Percentiles rank a stretch among this genome's conserved stretches.
Conservation (phyloP, 192 early-diverging fungal species). For the Anaeromyces robustus region DNA sequence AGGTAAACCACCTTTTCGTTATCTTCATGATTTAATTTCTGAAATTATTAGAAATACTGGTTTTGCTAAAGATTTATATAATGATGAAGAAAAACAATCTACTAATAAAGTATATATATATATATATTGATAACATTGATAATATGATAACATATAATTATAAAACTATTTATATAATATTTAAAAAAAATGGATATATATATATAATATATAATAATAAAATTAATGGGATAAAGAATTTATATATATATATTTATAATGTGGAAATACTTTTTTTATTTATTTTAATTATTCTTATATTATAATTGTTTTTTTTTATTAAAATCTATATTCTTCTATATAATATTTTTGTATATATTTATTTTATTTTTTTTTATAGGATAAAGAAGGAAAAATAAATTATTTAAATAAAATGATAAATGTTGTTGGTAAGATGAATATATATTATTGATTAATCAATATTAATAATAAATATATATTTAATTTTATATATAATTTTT, state of each 20-base stretch:
- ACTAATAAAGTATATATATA: constrained; percentile 31
- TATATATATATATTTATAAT: too few species aligned
- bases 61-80: constrained; percentile 25
- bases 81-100: constrained; percentile 24
- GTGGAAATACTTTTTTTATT: too few species aligned
- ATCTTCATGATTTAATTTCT: constrained; percentile 35
- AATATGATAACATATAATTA: too few species aligned
- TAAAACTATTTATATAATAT: too few species aligned
- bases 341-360: background rate
- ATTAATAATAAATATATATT: too few species aligned
- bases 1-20: constrained; percentile 42
- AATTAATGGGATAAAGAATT: too few species aligned
- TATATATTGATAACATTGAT: background rate
- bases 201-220: too few species aligned
- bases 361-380: constrained; percentile 8
- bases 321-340: too few species aligned
- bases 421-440: constrained; percentile 13
- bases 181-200: too few species aligned
- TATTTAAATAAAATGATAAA: constrained; percentile 35
- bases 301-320: too few species aligned
- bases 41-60: constrained; percentile 20
- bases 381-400: constrained; percentile 39
- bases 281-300: too few species aligned
- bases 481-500: background rate
- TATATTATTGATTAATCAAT: background rate